Evolutionary conservation across 192 early-diverging fungal species (phyloP), one percentile per base, ranked within the genome.

Genomic region (Funneliformis geosporum): DNA sequence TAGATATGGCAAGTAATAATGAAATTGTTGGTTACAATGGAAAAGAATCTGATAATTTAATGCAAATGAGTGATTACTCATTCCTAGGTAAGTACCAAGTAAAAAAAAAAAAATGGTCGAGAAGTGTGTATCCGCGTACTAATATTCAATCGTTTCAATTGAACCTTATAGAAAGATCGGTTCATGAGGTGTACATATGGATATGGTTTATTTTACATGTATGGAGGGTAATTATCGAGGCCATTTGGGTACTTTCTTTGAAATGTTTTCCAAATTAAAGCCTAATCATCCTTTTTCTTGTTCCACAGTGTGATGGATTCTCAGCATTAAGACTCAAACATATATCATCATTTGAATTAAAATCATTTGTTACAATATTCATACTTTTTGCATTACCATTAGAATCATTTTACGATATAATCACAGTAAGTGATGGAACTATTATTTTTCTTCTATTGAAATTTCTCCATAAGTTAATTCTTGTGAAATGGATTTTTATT

Each of bases 101-200:
- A 3, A 12, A 12, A 6, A 47, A 12, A 47, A 12, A 12, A 47
- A 11, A 12, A 47, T n/a, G 10, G 16, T 50, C 0, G 14, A 50
- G 4, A 55, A 21, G 2, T 55, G 50, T 55, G 21, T 21, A 55
- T 55, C 43, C 9, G 18, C 6, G 18, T 55, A 18, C 16, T 55
- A 55, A 55, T 55, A 55, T 33, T 33, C 33, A 33, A 33, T 33
- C 33, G 33, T 33, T 33, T 33, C 33, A 55, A 21, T 55, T 21
- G 5, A 5, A 55, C 21, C 10, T 12, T 59, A 33, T 21, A 76
- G 74, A 76, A 62, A 33, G 74, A 62, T 76, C 74, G 11, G 39
- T 62, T 39, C 74, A 76, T 76, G 74, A 60, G 14, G 6, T 76
- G 8, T 76, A 76, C 28, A 39, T 76, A 76, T 76, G 55, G 74